Base-by-base conservation (phyloP, 2,329 filamentous ascomycete genomes). In the Capronia coronata region DNA sequence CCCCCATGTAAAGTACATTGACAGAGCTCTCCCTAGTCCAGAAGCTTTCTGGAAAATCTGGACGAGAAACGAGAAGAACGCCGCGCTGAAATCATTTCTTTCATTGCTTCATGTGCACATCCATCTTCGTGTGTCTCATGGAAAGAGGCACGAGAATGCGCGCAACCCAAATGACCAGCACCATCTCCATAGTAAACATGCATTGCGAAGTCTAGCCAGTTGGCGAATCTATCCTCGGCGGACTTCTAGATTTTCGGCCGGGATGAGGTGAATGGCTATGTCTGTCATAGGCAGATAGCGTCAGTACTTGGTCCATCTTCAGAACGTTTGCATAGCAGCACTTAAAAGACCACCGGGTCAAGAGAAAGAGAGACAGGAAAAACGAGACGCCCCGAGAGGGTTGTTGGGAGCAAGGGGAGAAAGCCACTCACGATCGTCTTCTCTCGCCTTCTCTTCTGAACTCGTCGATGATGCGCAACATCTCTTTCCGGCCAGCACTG, bases 401-500 rank as follows among this genome's bases (percentile, higher is more conserved):
- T n/a, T n/a, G n/a, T n/a, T n/a, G n/a, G n/a, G n/a, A n/a, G n/a
- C n/a, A n/a, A n/a, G n/a, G n/a, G n/a, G n/a, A n/a, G n/a, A n/a
- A n/a, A n/a, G n/a, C n/a, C 29, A 32, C 85, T 75, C 72, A 89
- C 84, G 85, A 88, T 74, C 84, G 76, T 65, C 90, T 78, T 59
- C 87, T 78, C 68, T 94, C 87, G 18, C 87, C 91, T 67, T 96
- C 90, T 66, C 89, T 89, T 52, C 89, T 80, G 62, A 94, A 79
- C 29, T 76, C 83, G 61, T 96, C 88, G 57, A 97, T 94, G 30
- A 93, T 90, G 63, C 81, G 83, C 57, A 94, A 69, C 80, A 98
- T 97, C 67, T 95, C 87, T 67, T 94, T 94, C 46, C 93, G 76
- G 1, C 86, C 88, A 3, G 83, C 83, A 37, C 73, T 71, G 2